phyloP scores from a whole-genome alignment of 2,329 filamentous ascomycete species.

The Penicillium sp. region DNA sequence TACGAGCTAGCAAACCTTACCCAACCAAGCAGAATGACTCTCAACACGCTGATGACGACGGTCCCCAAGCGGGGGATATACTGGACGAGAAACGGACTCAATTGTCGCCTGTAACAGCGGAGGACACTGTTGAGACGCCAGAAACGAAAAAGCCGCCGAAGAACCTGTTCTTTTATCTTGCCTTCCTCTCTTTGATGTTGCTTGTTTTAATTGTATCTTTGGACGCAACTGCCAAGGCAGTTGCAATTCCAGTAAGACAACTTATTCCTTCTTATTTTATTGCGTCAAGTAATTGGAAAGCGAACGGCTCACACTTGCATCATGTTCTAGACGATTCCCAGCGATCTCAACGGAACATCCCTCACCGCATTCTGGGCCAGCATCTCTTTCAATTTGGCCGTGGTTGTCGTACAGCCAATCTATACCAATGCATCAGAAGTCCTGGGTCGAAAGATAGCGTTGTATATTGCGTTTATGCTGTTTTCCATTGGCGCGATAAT shows the following conservation, averaged over 20 bases:
- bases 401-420: slow-evolving; percentile 52
- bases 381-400: slow-evolving; percentile 64
- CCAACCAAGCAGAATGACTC: too few relatives aligned
- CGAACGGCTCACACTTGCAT: background rate
- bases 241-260: slow-evolving; percentile 2
- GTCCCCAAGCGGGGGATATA: too few relatives aligned
- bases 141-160: background rate
- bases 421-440: slow-evolving; percentile 50
- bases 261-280: background rate
- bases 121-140: background rate
- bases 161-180: background rate
- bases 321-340: slow-evolving; percentile 45
- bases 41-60: too few relatives aligned
- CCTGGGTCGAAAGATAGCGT: slow-evolving; percentile 47
- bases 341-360: slow-evolving; percentile 49
- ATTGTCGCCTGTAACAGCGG: background rate
- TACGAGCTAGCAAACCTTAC: too few relatives aligned
- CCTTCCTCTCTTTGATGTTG: slow-evolving; percentile 30
- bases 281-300: too few relatives aligned
- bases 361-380: slow-evolving; percentile 69
- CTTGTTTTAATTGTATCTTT: slow-evolving; percentile 6
- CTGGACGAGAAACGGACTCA: background rate
- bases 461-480: slow-evolving; percentile 39
- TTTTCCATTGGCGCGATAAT: slow-evolving; percentile 54
- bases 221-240: slow-evolving; percentile 2